Evolutionary conservation across 2,329 filamentous ascomycete genomes (phyloP).

Genomic region (Pestalotiopsis sp.): DNA sequence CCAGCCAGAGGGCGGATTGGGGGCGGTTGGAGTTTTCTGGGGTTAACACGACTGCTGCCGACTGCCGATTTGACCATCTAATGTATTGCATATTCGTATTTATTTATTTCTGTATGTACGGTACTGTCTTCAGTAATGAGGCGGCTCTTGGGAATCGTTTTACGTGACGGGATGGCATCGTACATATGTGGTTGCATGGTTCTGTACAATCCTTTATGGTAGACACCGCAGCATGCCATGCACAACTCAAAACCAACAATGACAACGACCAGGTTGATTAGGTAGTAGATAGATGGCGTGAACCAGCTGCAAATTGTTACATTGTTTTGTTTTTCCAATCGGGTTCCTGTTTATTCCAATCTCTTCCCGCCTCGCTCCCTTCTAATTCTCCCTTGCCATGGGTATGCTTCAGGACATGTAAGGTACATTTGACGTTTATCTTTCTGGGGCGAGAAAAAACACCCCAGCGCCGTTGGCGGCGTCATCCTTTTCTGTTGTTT

Average conservation of each 20-base stretch:
- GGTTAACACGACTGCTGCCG: neutral
- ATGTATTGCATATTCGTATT: neutral
- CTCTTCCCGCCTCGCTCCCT: neutral
- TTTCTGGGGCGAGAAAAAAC: neutral
- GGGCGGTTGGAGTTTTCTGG: neutral
- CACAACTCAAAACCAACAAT: neutral
- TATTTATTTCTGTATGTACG: neutral
- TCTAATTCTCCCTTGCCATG: neutral
- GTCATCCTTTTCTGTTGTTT: neutral
- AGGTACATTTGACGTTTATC: slow-evolving; percentile 1
- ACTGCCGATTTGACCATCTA: neutral
- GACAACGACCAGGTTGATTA: too few species aligned
- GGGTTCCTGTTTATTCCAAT: neutral
- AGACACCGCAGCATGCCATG: neutral
- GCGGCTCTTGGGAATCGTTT: neutral
- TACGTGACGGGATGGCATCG: neutral
- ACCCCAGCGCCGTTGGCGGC: neutral
- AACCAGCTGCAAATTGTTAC: neutral
- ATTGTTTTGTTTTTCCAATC: neutral
- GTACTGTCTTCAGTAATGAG: neutral
- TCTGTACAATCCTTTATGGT: neutral
- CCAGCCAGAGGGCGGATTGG: neutral
- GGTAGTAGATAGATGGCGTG: neutral
- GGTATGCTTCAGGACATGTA: slow-evolving; percentile 6
- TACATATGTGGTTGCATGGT: neutral